Base-by-base conservation (phyloP, 768 basidiomycete species). In the Trametes cubensis region DNA sequence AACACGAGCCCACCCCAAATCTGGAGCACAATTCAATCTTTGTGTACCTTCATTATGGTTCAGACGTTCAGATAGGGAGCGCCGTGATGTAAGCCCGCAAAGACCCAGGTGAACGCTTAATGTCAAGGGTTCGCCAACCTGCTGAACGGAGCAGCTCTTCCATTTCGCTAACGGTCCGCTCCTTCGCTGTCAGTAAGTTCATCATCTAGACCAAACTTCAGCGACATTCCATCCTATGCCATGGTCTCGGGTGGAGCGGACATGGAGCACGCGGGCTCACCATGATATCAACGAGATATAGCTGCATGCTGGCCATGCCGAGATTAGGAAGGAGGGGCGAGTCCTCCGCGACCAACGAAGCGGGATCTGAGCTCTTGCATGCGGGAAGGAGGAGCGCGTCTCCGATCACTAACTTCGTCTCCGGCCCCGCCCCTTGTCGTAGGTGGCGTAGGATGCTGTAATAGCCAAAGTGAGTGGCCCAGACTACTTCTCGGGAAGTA, bases 81-180 rank as follows among this genome's bases (percentile, higher is more conserved):
- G n/a, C n/a, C n/a, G n/a, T n/a, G n/a, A n/a, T n/a, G n/a, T n/a
- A n/a, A n/a, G n/a, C n/a, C n/a, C n/a, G n/a, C n/a, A n/a, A n/a
- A n/a, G n/a, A n/a, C n/a, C n/a, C n/a, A n/a, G n/a, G n/a, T n/a
- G n/a, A n/a, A n/a, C n/a, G n/a, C n/a, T n/a, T n/a, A n/a, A n/a
- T n/a, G n/a, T n/a, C n/a, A n/a, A n/a, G n/a, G n/a, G n/a, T n/a
- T n/a, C n/a, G n/a, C 88, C 88, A 90, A 1, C 88, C 87, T n/a
- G 87, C 80, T 0, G 84, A 83, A 18, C 76, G 71, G 13, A 83
- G 74, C 20, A 89, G 72, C 3, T 79, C 76, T 4, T 83, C 79
- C 42, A 83, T 78, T 70, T 90, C 86, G 51, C 84, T 79, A 4
- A 89, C 74, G 0, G 87, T 90, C 10, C 88, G 80, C 67, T 90